A percentile compares a stretch with the other conserved stretches of the same genome.
phyloP scores from a whole-genome alignment of 2,329 filamentous ascomycete species.

The Ophiobolus disseminans region DNA sequence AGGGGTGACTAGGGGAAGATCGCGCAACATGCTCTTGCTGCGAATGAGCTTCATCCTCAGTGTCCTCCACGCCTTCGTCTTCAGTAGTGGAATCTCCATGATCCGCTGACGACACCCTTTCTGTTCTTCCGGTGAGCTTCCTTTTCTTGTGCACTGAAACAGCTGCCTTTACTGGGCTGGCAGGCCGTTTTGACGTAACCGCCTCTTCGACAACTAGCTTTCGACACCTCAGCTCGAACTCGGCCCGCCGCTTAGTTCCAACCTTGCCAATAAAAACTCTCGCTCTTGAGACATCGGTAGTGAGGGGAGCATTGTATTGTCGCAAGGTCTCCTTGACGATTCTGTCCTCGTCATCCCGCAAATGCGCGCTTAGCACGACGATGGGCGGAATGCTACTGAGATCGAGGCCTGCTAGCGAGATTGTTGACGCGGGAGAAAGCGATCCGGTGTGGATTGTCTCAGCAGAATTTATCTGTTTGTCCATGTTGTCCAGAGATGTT shows the following conservation, averaged over 20 bases:
- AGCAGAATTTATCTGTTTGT: conserved; percentile 28
- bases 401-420: conserved; percentile 38
- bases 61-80: conserved; percentile 22
- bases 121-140: conserved; percentile 11
- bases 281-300: conserved; percentile 75
- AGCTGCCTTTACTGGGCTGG: conserved; percentile 18
- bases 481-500: conserved; percentile 26
- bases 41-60: conserved; percentile 16
- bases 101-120: conserved; percentile 14
- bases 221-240: conserved; percentile 76
- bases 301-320: conserved; percentile 63
- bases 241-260: conserved; percentile 71
- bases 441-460: conserved; percentile 25
- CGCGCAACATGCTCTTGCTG: conserved; percentile 9
- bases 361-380: conserved; percentile 75
- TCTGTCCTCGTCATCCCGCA: conserved; percentile 68
- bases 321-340: conserved; percentile 69
- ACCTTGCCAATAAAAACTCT: conserved; percentile 77
- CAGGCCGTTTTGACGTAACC: conserved; percentile 24
- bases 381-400: conserved; percentile 65
- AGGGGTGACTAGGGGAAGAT: conserved; percentile 12
- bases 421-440: conserved; percentile 24
- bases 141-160: conserved; percentile 26
- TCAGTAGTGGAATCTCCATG: conserved; percentile 32
- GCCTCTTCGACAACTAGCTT: conserved; percentile 66